Base-by-base conservation (phyloP, 1,284 basidiomycete genomes). In the Sphaerobolus stellatus region DNA sequence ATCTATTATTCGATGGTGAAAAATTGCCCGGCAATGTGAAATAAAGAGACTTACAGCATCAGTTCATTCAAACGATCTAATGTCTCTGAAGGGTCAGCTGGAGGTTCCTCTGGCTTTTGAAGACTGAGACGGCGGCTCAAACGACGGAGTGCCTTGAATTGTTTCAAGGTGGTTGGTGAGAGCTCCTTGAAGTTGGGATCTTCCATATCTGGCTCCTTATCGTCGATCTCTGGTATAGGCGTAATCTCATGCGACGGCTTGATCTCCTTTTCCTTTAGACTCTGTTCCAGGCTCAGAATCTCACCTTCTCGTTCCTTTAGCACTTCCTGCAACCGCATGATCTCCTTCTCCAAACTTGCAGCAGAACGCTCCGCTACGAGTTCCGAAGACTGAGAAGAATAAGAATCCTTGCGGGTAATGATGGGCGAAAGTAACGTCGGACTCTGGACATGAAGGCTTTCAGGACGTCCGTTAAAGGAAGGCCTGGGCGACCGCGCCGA, bases 261-360 rank as follows among this genome's bases (percentile, higher is more conserved):
- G 43, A 52, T 56, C 47, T 78, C 73, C 63, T 74, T 79, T 58
- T 81, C 78, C 64, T 76, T 82, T 57, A 91, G 64, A 3, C 83
- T 83, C 51, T 76, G 72, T 70, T 95, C 94, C 20, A 97, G 78
- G 30, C 78, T 71, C 34, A 78, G 75, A 54, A 96, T 96, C 71
- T 96, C 94, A 28, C 84, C 79, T 70, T 96, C 94, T 45, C 94
- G 82, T 63, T 94, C 90, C 62, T 86, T 88, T 57, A 97, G 76
- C 24, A 93, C 90, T 64, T 94, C 88, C 67, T 95, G 92, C 28
- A 95, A 72, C 53, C 92, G 83, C 85, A 91, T 91, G 54, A 95
- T 92, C 72, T 97, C 94, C 64, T 90, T 88, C 72, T 96, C 92
- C 57, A 96, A 78, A 66, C 92, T 94, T 27, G 81, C 76, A 8